phyloP scores from a whole-genome alignment of 163 green algal genomes.

The Scenedesmus sp. region DNA sequence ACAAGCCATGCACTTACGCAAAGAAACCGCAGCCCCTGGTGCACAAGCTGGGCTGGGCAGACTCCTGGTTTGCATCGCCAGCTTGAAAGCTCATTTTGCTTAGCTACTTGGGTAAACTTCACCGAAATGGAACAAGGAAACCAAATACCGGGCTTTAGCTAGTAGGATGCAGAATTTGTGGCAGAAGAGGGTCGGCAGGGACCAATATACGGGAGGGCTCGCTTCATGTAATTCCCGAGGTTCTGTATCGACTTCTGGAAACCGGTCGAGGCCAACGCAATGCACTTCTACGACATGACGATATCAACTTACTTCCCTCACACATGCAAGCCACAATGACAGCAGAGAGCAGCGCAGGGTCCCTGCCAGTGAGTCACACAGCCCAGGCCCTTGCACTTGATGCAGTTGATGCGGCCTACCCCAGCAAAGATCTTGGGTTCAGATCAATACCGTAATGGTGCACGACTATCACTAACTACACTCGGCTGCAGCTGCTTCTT shows the following conservation, averaged over 20 bases:
- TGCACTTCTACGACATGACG: too few relatives aligned
- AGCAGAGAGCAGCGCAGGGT: background rate
- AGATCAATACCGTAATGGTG: too few relatives aligned
- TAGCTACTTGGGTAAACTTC: background rate
- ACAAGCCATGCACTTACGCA: constrained; percentile 54
- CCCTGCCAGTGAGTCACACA: background rate
- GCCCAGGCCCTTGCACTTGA: too few relatives aligned
- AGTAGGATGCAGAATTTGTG: background rate
- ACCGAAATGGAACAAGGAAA: background rate
- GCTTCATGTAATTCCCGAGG: background rate
- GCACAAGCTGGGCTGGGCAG: constrained; percentile 61
- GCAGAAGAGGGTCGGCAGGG: too few relatives aligned
- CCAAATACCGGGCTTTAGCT: background rate
- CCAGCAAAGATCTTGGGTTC: too few relatives aligned
- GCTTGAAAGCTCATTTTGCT: constrained; percentile 40
- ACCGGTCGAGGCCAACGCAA: too few relatives aligned
- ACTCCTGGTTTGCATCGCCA: constrained; percentile 47
- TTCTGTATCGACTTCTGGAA: background rate
- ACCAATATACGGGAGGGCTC: background rate
- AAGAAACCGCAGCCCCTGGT: constrained; percentile 71
- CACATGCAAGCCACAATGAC: too few relatives aligned
- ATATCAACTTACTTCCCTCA: too few relatives aligned
- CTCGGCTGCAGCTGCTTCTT: background rate
- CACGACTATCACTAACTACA: too few relatives aligned
- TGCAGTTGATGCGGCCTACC: background rate